phyloP scores from a whole-genome alignment of 2,329 filamentous ascomycete species.

The Colletotrichum paranaense region DNA sequence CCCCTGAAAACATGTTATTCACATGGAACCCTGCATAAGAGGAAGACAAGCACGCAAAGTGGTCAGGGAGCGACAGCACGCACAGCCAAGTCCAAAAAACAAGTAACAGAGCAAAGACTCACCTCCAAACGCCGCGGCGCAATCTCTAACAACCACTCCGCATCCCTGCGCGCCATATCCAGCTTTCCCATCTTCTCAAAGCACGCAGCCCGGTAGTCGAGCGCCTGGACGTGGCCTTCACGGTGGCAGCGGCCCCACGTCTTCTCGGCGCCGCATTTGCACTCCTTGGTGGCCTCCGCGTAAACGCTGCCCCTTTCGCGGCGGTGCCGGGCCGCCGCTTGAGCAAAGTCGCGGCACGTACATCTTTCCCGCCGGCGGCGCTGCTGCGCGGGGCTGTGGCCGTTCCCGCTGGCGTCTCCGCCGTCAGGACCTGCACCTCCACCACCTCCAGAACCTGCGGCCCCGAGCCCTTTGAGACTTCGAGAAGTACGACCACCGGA shows the following conservation, averaged over 20 bases:
- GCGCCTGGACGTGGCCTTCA: slow-evolving; percentile 49
- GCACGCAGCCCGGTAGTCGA: slow-evolving; percentile 53
- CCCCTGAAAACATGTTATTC: slow-evolving; percentile 44
- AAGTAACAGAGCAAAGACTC: slow-evolving; percentile 12
- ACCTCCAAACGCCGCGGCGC: slow-evolving; percentile 54
- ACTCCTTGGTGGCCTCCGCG: slow-evolving; percentile 54
- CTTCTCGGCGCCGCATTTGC: slow-evolving; percentile 48
- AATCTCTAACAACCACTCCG: slow-evolving; percentile 56
- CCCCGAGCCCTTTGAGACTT: neutral
- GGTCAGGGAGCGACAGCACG: neutral
- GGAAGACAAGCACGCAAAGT: neutral
- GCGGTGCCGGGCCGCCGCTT: slow-evolving; percentile 43
- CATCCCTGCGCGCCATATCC: slow-evolving; percentile 51
- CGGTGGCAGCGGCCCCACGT: slow-evolving; percentile 54
- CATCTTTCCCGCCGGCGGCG: slow-evolving; percentile 49
- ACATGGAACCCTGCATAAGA: neutral
- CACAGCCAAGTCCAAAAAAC: neutral
- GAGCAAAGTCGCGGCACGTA: slow-evolving; percentile 50
- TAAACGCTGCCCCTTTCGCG: slow-evolving; percentile 50
- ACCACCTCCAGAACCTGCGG: slow-evolving; percentile 40
- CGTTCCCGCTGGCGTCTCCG: neutral
- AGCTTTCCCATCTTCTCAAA: slow-evolving; percentile 52
- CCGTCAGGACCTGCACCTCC: neutral
- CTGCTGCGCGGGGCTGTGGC: slow-evolving; percentile 33
- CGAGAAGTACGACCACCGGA: neutral